These are phyloP conservation scores for Leucogyrophana mollusca DNA, from an alignment of 768 basidiomycete genomes.

Conservation along the genomic window DNA sequence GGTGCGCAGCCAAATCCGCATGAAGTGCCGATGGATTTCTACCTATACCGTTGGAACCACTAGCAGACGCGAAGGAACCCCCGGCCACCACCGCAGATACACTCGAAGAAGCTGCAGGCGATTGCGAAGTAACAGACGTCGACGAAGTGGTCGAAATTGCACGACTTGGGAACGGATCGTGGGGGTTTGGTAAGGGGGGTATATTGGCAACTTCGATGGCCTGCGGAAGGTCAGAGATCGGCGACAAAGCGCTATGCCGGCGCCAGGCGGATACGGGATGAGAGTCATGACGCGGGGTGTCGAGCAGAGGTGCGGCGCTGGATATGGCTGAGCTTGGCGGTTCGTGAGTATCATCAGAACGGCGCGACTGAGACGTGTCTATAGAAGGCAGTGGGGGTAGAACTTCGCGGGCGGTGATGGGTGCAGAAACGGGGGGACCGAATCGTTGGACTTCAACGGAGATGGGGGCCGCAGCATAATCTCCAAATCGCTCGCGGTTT, in stretches of 20 bases:
- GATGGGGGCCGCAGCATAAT: not conserved
- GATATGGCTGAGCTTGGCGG: slow-evolving; percentile 1
- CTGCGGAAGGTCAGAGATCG: not conserved
- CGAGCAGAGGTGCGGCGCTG: not conserved
- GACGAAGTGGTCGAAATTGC: not conserved
- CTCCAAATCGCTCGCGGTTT: not conserved
- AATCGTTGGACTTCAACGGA: slow-evolving; percentile 10
- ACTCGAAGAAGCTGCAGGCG: not conserved
- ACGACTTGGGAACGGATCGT: slow-evolving; percentile 8
- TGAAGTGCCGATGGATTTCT: slow-evolving; percentile 7
- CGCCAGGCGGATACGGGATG: slow-evolving; percentile 3
- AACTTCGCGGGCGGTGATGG: not conserved
- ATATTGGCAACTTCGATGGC: not conserved
- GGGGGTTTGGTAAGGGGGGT: slow-evolving; percentile 7
- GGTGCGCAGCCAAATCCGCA: slow-evolving; percentile 6
- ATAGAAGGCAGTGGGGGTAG: not conserved
- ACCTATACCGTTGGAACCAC: slow-evolving; percentile 31
- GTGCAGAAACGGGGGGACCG: slow-evolving; percentile 3
- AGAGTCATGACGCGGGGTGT: slow-evolving; percentile 1
- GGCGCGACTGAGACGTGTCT: not conserved
- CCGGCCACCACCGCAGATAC: slow-evolving; percentile 17
- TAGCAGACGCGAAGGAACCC: slow-evolving; percentile 89
- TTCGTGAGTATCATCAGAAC: not conserved
- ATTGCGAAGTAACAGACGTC: not conserved
- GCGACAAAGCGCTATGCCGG: slow-evolving; percentile 6